Conservation (phyloP, 106 monocot species). For the Phalaenopsis equestris region DNA sequence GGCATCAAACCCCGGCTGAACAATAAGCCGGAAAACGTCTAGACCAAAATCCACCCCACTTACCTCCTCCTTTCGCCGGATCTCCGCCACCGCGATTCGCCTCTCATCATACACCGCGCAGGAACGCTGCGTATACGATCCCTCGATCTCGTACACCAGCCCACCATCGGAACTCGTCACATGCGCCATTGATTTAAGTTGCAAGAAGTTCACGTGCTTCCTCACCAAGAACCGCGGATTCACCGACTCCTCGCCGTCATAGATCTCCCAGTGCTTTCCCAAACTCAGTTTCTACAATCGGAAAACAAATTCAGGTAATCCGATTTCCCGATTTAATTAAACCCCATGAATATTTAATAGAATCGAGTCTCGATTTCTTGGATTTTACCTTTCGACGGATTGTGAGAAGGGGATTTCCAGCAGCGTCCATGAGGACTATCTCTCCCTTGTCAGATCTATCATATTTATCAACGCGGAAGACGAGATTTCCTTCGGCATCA, state of each 20-base stretch:
- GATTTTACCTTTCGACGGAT: slow-evolving; percentile 14
- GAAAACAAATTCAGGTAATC: background rate
- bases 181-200: slow-evolving; percentile 28
- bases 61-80: slow-evolving; percentile 44
- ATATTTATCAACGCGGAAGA: slow-evolving; percentile 19
- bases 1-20: slow-evolving; percentile 42
- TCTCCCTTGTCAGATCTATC: slow-evolving; percentile 6
- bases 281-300: slow-evolving; percentile 46
- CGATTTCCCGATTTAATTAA: too few relatives aligned
- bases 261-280: slow-evolving; percentile 51
- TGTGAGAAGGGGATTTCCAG: slow-evolving; percentile 10
- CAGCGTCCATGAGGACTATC: slow-evolving; percentile 17
- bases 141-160: slow-evolving; percentile 32
- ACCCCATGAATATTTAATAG: background rate
- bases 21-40: slow-evolving; percentile 62
- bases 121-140: slow-evolving; percentile 45
- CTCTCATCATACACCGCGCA: slow-evolving; percentile 30
- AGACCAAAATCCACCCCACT: slow-evolving; percentile 43
- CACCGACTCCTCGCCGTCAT: slow-evolving; percentile 41
- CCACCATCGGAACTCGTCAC: slow-evolving; percentile 17
- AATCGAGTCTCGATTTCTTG: background rate
- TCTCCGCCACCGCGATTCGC: slow-evolving; percentile 37
- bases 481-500: slow-evolving; percentile 9
- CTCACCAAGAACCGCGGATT: slow-evolving; percentile 35
- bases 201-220: slow-evolving; percentile 32